These are phyloP conservation scores for Dioscorea cayenensis DNA, from an alignment of 116 monocot species.

Conservation along the genomic window DNA sequence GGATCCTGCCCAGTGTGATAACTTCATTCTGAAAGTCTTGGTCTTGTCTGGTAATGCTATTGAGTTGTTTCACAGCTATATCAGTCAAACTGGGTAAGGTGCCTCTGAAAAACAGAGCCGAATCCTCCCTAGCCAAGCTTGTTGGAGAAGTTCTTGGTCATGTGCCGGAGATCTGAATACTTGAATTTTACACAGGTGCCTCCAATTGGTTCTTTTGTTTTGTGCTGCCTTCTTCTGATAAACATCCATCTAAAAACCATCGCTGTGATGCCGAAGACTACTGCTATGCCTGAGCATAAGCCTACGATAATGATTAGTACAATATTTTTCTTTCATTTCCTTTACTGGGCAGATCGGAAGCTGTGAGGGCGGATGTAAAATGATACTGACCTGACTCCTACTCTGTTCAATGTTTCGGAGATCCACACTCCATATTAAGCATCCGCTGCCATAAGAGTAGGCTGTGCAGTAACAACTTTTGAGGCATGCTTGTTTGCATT, in stretches of 20 bases:
- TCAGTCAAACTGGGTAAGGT: neutral
- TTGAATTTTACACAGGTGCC: neutral
- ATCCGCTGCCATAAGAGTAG: constrained; percentile 8
- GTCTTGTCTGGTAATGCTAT: neutral
- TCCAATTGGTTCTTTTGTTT: neutral
- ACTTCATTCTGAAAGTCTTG: neutral
- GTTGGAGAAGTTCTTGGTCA: constrained; percentile 4
- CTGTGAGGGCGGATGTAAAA: constrained; percentile 7
- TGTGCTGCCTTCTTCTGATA: neutral
- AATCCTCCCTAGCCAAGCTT: neutral
- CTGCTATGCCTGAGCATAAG: neutral
- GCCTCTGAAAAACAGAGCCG: constrained; percentile 1
- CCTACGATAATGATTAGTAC: neutral
- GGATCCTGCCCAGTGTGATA: neutral
- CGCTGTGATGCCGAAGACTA: neutral
- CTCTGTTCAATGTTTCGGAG: constrained; percentile 4
- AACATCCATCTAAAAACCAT: neutral
- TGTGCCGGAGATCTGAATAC: neutral
- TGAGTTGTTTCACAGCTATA: constrained; percentile 3
- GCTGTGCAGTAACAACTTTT: constrained; percentile 20
- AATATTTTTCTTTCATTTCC: neutral
- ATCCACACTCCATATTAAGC: constrained; percentile 6
- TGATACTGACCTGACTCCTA: neutral
- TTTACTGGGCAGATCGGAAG: constrained; percentile 1
- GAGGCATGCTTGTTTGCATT: constrained; percentile 13